Evolutionary conservation across 345 rosid species (phyloP), one percentile per base, ranked within the genome.

Genomic region (Ceriops decandra): DNA sequence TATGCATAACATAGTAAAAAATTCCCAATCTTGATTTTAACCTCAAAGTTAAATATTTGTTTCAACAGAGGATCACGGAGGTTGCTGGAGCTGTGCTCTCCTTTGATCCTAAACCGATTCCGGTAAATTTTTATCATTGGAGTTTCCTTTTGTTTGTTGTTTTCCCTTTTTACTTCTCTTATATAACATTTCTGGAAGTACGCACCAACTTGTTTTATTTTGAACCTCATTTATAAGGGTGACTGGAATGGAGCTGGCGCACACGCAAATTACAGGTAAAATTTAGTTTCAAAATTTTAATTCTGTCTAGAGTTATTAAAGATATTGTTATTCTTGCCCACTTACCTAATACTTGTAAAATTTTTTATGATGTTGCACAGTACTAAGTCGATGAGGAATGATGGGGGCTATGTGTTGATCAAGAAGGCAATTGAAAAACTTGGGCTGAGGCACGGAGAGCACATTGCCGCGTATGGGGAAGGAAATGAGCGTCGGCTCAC

Each of bases 171-270:
- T 42, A 4, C 15, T 42, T 11, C 17, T 2, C 16, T 42, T 13
- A 2, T 42, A 13, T 42, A 3, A 42, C 49, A 42, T 11, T 9
- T 24, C 7, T 56, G 59, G 5, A 31, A 24, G 5, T 24, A 24
- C 28, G 19, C 17, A 56, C 28, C 24, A 27, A 24, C 59, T 33
- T 24, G 8, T 20, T 57, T 63, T 54, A 16, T 20, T 9, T 27
- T 54, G 33, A 16, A 11, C 62, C 5, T 33, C 9, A 33, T 1
- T 35, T 52, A 24, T 57, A 36, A 89, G 61, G 98, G 97, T 30
- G 97, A 93, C 33, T 93, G 97, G 98, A 91, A 91, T 24, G 98
- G 97, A 17, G 96, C 98, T 36, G 98, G 98, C 32, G 97, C 98
- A 22, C 98, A 93, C 74, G 82, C 95, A 38, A 93, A 93, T 66